A percentile compares a stretch with the other conserved stretches of the same genome.
Evolutionary conservation across 2,329 filamentous ascomycete genomes (phyloP).

Genomic region (Fusarium sp.): DNA sequence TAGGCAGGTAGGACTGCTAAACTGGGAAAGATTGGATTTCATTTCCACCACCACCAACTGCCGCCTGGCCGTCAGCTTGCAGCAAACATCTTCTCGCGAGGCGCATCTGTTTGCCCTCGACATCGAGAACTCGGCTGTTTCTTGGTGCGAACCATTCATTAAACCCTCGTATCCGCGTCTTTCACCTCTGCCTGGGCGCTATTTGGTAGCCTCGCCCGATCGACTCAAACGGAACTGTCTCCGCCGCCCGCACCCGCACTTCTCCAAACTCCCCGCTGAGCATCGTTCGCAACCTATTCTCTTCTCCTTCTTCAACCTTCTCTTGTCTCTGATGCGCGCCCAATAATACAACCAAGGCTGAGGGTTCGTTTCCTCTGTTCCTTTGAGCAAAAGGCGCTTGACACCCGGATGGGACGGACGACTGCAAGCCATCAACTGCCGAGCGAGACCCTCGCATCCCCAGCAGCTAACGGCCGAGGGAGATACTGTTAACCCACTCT

Average conservation of each 20-base stretch:
- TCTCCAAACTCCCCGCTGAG: conserved; percentile 29
- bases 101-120: neutral
- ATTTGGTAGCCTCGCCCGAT: conserved; percentile 6
- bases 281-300: conserved; percentile 15
- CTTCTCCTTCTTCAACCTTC: conserved; percentile 19
- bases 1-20: conserved; percentile 4
- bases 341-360: neutral
- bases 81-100: neutral
- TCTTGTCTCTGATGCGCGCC: conserved; percentile 6
- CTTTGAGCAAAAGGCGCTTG: neutral
- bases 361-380: neutral
- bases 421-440: conserved; percentile 23
- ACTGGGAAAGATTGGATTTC: neutral
- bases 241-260: conserved; percentile 27
- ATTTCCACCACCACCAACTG: conserved; percentile 5
- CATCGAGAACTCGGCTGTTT: neutral
- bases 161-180: neutral
- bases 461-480: conserved; percentile 19
- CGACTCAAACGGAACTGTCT: conserved; percentile 11
- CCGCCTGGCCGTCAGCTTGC: neutral
- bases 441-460: conserved; percentile 8
- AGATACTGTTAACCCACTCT: neutral
- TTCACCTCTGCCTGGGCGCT: neutral
- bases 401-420: conserved; percentile 5
- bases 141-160: neutral